A percentile compares a stretch with the other conserved stretches of the same genome.
These are phyloP conservation scores for Penicillium capsulatum DNA, from an alignment of 2,329 filamentous ascomycete species.

Conservation along the genomic window DNA sequence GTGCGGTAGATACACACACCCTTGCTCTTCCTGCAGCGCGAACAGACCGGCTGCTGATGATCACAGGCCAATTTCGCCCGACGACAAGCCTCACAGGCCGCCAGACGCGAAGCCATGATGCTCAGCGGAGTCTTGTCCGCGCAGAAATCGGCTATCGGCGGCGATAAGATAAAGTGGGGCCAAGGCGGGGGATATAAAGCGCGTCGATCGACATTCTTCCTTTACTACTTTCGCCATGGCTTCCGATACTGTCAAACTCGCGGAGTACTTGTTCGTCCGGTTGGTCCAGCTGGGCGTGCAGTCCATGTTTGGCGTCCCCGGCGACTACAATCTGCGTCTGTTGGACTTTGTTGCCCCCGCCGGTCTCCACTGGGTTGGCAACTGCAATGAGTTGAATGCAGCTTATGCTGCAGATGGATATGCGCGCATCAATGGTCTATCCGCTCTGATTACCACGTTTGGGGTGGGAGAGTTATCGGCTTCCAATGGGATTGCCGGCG, in stretches of 20 bases:
- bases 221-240: background rate
- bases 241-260: conserved; percentile 26
- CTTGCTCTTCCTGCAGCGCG: conserved; percentile 15
- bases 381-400: conserved; percentile 69
- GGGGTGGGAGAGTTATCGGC: conserved; percentile 67
- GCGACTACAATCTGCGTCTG: conserved; percentile 66
- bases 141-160: conserved; percentile 17
- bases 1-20: conserved; percentile 27
- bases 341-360: conserved; percentile 61
- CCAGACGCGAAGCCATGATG: conserved; percentile 21
- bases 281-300: conserved; percentile 61
- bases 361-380: conserved; percentile 61
- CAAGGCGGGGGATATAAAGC: conserved; percentile 6
- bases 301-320: conserved; percentile 65
- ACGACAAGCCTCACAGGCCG: conserved; percentile 25
- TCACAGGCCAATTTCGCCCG: conserved; percentile 25
- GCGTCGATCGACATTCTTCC: background rate
- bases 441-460: conserved; percentile 28
- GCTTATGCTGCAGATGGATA: conserved; percentile 43
- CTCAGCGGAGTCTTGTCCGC: conserved; percentile 10
- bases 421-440: conserved; percentile 29
- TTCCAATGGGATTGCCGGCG: conserved; percentile 69
- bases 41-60: conserved; percentile 21
- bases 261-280: conserved; percentile 59
- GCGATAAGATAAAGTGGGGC: conserved; percentile 18